Base-by-base conservation (phyloP, 2,329 filamentous ascomycete genomes). In the Exophiala mesophila region DNA sequence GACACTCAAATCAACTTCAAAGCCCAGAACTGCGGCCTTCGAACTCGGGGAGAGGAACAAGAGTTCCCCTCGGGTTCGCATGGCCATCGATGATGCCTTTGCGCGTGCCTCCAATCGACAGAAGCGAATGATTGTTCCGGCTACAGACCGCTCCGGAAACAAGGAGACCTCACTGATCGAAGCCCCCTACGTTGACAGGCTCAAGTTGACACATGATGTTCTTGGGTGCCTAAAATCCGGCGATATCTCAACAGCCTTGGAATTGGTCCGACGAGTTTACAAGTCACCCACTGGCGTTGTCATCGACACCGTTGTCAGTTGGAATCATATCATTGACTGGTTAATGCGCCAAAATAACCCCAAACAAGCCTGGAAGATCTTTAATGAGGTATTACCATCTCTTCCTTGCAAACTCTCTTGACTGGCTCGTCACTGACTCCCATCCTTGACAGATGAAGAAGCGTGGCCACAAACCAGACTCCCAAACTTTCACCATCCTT, bases 341-440 rank as follows among this genome's bases (percentile, higher is more conserved):
- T 71, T 78, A 49, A 67, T 96, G 61, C 65, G 73, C 30, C 69
- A 78, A 17, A 70, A 77, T 30, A 73, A 73, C 38, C 63, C 88
- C 23, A 72, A 73, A 46, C 67, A 71, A 15, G 89, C 85, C 13
- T 66, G 94, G 44, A 88, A 85, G 65, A 70, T 88, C n/a, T 96
- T 81, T 68, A 95, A 96, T 63, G 90, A 97, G 63, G 84, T 85
- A 63, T 50, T n/a, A n/a, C n/a, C n/a, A n/a, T n/a, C n/a, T n/a
- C n/a, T n/a, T n/a, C n/a, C n/a, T n/a, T n/a, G n/a, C n/a, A n/a
- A n/a, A n/a, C n/a, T 20, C 3, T 23, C 21, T 34, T 32, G 10
- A 34, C 28, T 36, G n/a, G n/a, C 17, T 18, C 28, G 19, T 39
- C n/a, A n/a, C n/a, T n/a, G n/a, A n/a, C n/a, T n/a, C n/a, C n/a